phyloP scores from a whole-genome alignment of 495 filamentous ascomycete genomes.

The Penicillium taxi region DNA sequence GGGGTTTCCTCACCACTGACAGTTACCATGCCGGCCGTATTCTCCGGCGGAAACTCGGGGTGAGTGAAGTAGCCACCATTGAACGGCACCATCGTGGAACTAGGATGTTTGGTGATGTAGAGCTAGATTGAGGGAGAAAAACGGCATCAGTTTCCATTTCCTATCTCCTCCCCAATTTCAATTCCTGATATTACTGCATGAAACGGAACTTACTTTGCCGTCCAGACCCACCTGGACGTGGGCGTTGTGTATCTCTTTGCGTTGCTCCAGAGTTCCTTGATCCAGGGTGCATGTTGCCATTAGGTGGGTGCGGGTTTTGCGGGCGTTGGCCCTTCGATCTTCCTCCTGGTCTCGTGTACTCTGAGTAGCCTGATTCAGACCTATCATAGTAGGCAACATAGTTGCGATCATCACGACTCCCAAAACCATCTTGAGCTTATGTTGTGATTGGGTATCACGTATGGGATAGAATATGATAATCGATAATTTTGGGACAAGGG shows the following conservation, averaged over 20 bases:
- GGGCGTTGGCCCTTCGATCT: slow-evolving; percentile 10
- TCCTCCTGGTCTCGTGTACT: slow-evolving; percentile 18
- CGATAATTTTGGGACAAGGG: background rate
- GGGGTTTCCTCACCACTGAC: slow-evolving; percentile 20
- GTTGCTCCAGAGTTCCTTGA: slow-evolving; percentile 13
- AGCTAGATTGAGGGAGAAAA: slow-evolving; percentile 6
- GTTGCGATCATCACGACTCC: slow-evolving; percentile 24
- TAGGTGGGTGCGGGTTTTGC: slow-evolving; percentile 19
- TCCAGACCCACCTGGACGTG: slow-evolving; percentile 22
- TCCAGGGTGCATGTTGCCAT: slow-evolving; percentile 15
- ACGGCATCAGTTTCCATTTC: background rate
- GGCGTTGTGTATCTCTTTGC: slow-evolving; percentile 22
- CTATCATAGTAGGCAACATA: slow-evolving; percentile 27
- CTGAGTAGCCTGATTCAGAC: slow-evolving; percentile 21
- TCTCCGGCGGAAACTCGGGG: slow-evolving; percentile 18
- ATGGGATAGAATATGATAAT: background rate
- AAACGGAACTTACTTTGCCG: slow-evolving; percentile 17
- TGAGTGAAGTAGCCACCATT: slow-evolving; percentile 22
- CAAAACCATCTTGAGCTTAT: slow-evolving; percentile 22
- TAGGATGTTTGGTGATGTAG: slow-evolving; percentile 22
- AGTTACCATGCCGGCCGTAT: slow-evolving; percentile 19
- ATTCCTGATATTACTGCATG: slow-evolving; percentile 3
- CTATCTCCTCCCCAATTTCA: background rate
- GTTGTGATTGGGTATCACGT: slow-evolving; percentile 2
- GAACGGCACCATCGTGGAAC: slow-evolving; percentile 15